Percentiles rank a stretch among this genome's conserved stretches.
Conservation (phyloP, 2,329 filamentous ascomycete genomes). For the Coniella lustricola region DNA sequence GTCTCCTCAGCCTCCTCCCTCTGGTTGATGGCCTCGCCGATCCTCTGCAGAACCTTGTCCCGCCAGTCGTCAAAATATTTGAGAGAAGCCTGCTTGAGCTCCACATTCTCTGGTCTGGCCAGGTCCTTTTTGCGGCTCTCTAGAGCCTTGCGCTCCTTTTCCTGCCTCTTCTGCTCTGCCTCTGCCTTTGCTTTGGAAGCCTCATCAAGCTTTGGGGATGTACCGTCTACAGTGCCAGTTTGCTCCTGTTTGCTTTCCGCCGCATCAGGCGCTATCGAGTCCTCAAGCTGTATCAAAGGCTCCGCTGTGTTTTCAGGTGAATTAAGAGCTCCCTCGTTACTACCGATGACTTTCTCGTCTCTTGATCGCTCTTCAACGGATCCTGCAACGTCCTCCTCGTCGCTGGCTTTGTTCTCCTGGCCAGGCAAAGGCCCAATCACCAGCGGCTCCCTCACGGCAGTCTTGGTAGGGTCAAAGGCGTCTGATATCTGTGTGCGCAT, state of each 20-base stretch:
- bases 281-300: no score
- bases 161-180: not conserved
- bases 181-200: not conserved
- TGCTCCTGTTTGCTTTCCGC: not conserved
- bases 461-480: constrained; percentile 14
- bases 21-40: constrained; percentile 58
- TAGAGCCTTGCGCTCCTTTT: constrained; percentile 11
- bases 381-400: not conserved
- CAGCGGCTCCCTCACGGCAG: constrained; percentile 3
- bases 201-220: not conserved
- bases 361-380: not conserved
- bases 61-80: constrained; percentile 74
- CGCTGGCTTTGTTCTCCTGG: not conserved
- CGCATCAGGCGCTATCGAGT: no score
- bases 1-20: constrained; percentile 37
- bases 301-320: no score
- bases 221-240: not conserved
- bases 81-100: constrained; percentile 48
- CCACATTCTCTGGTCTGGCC: constrained; percentile 25
- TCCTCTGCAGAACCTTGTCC: constrained; percentile 57
- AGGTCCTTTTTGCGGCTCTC: constrained; percentile 12
- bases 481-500: constrained; percentile 18
- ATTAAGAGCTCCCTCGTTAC: no score
- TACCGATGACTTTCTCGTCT: not conserved
- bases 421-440: not conserved